These are phyloP conservation scores for Halophytophthora batemanensis DNA, from an alignment of 352 stramenopile species.

Conservation along the genomic window DNA sequence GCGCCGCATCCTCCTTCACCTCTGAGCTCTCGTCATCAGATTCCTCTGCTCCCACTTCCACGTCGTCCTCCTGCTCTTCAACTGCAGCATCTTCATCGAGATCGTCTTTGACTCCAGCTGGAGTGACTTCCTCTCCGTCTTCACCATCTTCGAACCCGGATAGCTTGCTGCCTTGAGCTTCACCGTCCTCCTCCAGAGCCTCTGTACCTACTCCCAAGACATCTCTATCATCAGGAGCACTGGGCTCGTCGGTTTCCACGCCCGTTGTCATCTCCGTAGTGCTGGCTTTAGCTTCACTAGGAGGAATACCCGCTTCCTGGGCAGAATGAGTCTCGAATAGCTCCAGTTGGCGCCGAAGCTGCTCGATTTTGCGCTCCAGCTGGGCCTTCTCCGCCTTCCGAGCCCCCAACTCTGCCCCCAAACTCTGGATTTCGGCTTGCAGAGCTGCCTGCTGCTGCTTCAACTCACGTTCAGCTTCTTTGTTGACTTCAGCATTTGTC, in stretches of 20 bases:
- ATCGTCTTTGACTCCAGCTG: slow-evolving; percentile 18
- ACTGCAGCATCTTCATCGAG: slow-evolving; percentile 10
- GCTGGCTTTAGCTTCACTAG: slow-evolving; percentile 18
- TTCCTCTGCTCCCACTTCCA: slow-evolving; percentile 28
- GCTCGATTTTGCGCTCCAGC: slow-evolving; percentile 65
- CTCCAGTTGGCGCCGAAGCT: slow-evolving; percentile 54
- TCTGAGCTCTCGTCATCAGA: slow-evolving; percentile 24
- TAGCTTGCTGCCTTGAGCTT: slow-evolving; percentile 10
- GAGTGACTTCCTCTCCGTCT: slow-evolving; percentile 9
- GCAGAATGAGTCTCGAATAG: slow-evolving; percentile 33
- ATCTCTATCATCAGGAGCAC: slow-evolving; percentile 6
- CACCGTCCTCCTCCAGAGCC: background rate
- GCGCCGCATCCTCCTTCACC: slow-evolving; percentile 40
- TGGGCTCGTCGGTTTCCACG: background rate
- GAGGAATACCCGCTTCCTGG: background rate
- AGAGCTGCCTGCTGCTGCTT: slow-evolving; percentile 21
- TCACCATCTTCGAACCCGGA: slow-evolving; percentile 6
- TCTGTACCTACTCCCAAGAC: slow-evolving; percentile 11
- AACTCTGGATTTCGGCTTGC: slow-evolving; percentile 22
- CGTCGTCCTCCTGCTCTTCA: slow-evolving; percentile 9
- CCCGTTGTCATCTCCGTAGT: background rate
- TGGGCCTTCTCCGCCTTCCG: slow-evolving; percentile 37
- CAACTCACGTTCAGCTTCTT: slow-evolving; percentile 6
- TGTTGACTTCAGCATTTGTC: background rate
- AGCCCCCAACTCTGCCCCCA: slow-evolving; percentile 37